Evolutionary conservation across 306 rosid genomes (phyloP), one percentile per base, ranked within the genome.

Genomic region (Astragalus membranaceus): DNA sequence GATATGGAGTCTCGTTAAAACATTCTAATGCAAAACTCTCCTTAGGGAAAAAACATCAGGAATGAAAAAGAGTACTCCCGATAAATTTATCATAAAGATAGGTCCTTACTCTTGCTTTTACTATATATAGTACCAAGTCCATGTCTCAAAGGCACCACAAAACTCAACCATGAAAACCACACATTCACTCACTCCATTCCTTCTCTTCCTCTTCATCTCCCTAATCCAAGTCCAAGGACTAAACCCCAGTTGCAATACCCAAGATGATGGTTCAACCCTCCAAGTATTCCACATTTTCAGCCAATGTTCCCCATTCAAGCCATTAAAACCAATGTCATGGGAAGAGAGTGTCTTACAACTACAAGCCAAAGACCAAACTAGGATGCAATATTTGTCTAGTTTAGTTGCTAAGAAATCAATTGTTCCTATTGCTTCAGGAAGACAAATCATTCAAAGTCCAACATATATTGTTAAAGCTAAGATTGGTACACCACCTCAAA

Each of bases 401-500:
- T 57, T 90, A 0, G 88, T 86, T 6, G 84, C 86, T 1, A 15
- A 69, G 29, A 85, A 70, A n/a, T 87, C 99, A 3, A 57, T 81
- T 8, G 85, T 80, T 15, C 99, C 99, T 13, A 75, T 94, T 8
- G 97, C 97, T 8, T 94, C 97, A 0, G 99, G 84, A 5, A 54
- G 99, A 49, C 99, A 91, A 65, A 79, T 94, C 9, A 82, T 78
- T 0, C 97, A 91, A 73, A 94, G 89, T 81, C 91, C 99, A 1
- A 81, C 95, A 0, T 94, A 88, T 75, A 85, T 94, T 26, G 95
- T 94, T 2, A 73, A 79, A 23, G 86, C 91, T 44, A 84, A 71
- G 54, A 76, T 94, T 36, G 99, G 99, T 0, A 88, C 95, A 0
- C 99, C 99, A 0, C 59, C 92, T 42, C 99, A 91, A 78, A 91